phyloP scores from a whole-genome alignment of 2,329 filamentous ascomycete genomes.

The Hypoxylon sp. region DNA sequence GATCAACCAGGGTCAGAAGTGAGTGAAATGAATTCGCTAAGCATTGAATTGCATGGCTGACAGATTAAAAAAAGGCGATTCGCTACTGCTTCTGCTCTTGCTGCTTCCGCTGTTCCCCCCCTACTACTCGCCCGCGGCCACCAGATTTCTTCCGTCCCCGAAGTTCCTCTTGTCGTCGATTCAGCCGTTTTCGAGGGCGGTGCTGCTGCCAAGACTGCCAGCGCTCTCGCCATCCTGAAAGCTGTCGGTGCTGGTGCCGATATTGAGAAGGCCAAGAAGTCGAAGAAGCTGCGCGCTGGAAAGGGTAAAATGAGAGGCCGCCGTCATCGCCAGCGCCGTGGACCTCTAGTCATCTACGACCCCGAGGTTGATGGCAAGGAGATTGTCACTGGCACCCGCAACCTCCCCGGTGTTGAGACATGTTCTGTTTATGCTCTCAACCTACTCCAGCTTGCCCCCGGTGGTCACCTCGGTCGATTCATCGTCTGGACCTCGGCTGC shows the following conservation, averaged over 20 bases:
- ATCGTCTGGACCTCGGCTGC: slow-evolving; percentile 98
- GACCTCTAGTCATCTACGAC: slow-evolving; percentile 98
- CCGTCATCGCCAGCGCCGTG: slow-evolving; percentile 97
- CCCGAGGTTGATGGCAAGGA: slow-evolving; percentile 95
- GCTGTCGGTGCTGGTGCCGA: slow-evolving; percentile 91
- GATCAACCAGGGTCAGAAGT: slow-evolving; percentile 99
- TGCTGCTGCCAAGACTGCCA: slow-evolving; percentile 88
- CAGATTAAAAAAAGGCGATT: slow-evolving; percentile 79
- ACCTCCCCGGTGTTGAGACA: slow-evolving; percentile 98
- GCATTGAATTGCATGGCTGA: slow-evolving; percentile 48
- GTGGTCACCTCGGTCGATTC: slow-evolving; percentile 99
- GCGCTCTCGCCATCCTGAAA: slow-evolving; percentile 88
- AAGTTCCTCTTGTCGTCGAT: slow-evolving; percentile 97
- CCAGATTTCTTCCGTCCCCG: slow-evolving; percentile 90
- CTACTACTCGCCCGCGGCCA: slow-evolving; percentile 98
- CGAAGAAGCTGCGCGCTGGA: slow-evolving; percentile 96
- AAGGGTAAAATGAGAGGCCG: slow-evolving; percentile 99
- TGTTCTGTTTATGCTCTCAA: slow-evolving; percentile 94
- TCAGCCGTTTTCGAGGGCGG: slow-evolving; percentile 87
- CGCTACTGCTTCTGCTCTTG: slow-evolving; percentile 96
- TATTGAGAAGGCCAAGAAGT: slow-evolving; percentile 94
- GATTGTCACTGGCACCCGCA: slow-evolving; percentile 95
- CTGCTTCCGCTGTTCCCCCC: slow-evolving; percentile 94
- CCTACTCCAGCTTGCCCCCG: slow-evolving; percentile 98
- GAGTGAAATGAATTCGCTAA: slow-evolving; percentile 56